Base-by-base conservation (phyloP, 495 filamentous ascomycete genomes). In the Neurospora sublineolata region DNA sequence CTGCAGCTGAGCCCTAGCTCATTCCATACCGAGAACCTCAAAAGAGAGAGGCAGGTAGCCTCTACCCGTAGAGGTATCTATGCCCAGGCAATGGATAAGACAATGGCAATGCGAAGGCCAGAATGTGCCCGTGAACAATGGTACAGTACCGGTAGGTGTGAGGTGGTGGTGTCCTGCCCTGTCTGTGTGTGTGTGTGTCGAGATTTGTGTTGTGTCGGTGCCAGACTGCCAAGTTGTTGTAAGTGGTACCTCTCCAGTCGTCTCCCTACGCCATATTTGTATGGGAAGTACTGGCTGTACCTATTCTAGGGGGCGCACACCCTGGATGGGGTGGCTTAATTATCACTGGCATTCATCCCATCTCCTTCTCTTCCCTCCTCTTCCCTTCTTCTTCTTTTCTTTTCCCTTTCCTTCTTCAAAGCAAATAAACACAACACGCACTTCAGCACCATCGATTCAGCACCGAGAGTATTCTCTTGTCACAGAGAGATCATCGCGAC, bases 401-500 rank as follows among this genome's bases (percentile, higher is more conserved):
- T 73, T 70, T 73, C 70, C 44, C 71, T 67, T 46, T 78, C 77
- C 78, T 76, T 74, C 76, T 71, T 75, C 79, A 80, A 83, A 80
- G 79, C 83, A 84, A 82, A 14, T 23, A 81, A 84, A 78, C 77
- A 79, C 80, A 77, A 77, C 75, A 76, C 75, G 76, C 82, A 79
- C 78, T 77, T 77, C 71, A 71, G 75, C 78, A 77, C 79, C 77
- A 80, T 79, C 75, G 75, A 78, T 75, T 79, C 78, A 79, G 75
- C 74, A 77, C 78, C 75, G 82, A 84, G 84, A 85, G 80, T 82
- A 78, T 79, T 81, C 82, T 81, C 79, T 80, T 82, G 84, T 86
- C 83, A 84, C 84, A 83, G 84, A 83, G 74, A 79, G 83, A 83
- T 81, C 79, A 79, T 85, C 84, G 83, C 82, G 79, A 76, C 81